Base-by-base conservation (phyloP, 2,329 filamentous ascomycete species). In the Colletotrichum cereale region DNA sequence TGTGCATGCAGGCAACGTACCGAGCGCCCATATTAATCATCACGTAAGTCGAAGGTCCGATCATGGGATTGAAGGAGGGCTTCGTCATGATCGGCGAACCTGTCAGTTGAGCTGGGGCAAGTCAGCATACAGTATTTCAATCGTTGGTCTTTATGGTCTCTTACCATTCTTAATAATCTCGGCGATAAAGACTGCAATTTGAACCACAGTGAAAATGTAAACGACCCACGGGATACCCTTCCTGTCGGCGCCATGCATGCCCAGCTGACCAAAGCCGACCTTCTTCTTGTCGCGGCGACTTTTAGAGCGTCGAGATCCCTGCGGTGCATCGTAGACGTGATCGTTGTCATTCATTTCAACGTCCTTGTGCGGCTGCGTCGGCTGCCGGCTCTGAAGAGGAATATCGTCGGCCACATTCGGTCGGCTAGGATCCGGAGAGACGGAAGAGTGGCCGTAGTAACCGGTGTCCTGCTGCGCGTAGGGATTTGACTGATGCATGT, bases 21-120 rank as follows among this genome's bases (percentile, higher is more conserved):
- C 96, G 91, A 50, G 95, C 94, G 70, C 96, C 96, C 94, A 99
- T 97, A 81, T 97, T 97, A 84, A 98, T 97, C 77, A 97, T 89
- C 31, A 98, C 90, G 76, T 94, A 94, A 1, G 91, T 89, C 6
- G 95, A 97, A 1, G 96, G 96, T 0, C 96, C 96, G 78, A 99
- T 97, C 94, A 99, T 97, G 70, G 93, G 93, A 83, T 98, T 99
- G 84, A 99, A 97, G 21, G 87, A 88, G 1, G 96, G 96, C 67
- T 96, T 89, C 63, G 91, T 95, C 84, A 91, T 88, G 78, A 94
- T 94, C 26, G 92, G 88, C 31, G 92, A 92, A 65, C 93, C 93
- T 1, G 96, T 98, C 38, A 95, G 84, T 75, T 92, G 87, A 63
- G 87, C 93, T 95, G 53, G 7, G 21, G 10, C 16, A n/a, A 21